Base-by-base conservation (phyloP, 2,329 filamentous ascomycete genomes). In the Alternaria tenuissima region DNA sequence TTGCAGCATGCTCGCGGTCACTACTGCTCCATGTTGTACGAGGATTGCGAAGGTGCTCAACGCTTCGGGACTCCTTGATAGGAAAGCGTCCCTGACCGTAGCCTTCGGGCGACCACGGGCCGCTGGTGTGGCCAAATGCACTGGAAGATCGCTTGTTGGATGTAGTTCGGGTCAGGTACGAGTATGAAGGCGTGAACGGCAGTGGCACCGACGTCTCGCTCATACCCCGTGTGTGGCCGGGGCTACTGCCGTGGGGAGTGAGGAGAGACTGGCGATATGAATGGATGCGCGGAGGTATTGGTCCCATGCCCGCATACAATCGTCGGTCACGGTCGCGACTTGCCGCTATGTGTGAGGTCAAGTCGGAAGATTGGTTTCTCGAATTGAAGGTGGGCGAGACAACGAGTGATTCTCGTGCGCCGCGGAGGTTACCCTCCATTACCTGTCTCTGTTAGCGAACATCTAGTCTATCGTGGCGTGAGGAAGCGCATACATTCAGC, bases 371-470 rank as follows among this genome's bases (percentile, higher is more conserved):
- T 57, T 67, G 70, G 60, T 70, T 73, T 36, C 62, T 58, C 7
- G 82, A 80, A 54, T 82, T 81, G 24, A 85, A 83, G 12, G 83
- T 82, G 8, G 85, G 83, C 7, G 81, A 81, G 34, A 82, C 80
- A 46, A 86, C 83, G 24, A 92, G 82, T 9, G 90, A 89, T 64
- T 86, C 88, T 69, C 92, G 87, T 30, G 93, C 94, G 62, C 92
- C 89, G 58, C 86, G 89, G 20, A 97, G 83, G 69, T 97, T 97
- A 38, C 91, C 93, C 79, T 97, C 94, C 93, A 97, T 97, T 32
- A 92, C 91, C 93, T 96, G 76, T 55, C 46, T 59, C 49, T 30
- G 69, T 78, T 63, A 78, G 75, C 58, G 26, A 57, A 52, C 36
- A 55, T 61, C 39, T 51, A 46, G 57, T 52, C 18, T 38, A 18